Evolutionary conservation across 257 asterid species (phyloP), one percentile per base, ranked within the genome.

Genomic region (Gentiana macrophylla): DNA sequence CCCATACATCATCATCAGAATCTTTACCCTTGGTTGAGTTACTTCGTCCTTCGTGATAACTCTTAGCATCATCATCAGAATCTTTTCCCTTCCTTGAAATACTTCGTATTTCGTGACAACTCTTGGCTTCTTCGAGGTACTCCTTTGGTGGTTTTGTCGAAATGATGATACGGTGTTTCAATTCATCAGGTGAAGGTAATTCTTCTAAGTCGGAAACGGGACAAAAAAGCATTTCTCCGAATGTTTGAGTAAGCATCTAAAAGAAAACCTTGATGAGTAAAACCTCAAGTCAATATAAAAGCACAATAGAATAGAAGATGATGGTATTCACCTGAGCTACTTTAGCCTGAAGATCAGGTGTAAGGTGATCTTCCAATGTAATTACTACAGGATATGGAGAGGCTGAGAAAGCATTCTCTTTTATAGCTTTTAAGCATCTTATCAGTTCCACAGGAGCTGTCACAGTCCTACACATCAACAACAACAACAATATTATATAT

Each of bases 131-230:
- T 74, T 84, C 87, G n/a, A 80, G 90, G 73, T 80, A 82, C 80
- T 88, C 90, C 64, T 79, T 84, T 34, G 96, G 96, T 70, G 94
- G 96, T 68, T 88, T 88, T 35, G 96, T 88, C 61, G 96, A 88
- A 69, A 88, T 68, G n/a, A 88, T 73, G 52, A 88, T 54, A 36
- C 81, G 83, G 56, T 82, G 74, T 61, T 82, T 88, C 44, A 88
- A 56, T 50, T 82, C 83, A 59, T 88, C 90, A 1, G 96, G 96
- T 6, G 94, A 82, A 63, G 96, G 96, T 57, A 86, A 74, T 50
- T 80, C 90, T 57, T 77, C 61, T 43, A 88, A 71, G 38, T 77
- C 94, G 1, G 88, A 66, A 67, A 80, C 80, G 13, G 95, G 88
- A 64, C 35, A 62, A 76, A 76, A 84, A n/a, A 88, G 86, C 81